These are phyloP conservation scores for Laburnicola sp. DNA, from an alignment of 2,329 filamentous ascomycete species.

Conservation along the genomic window DNA sequence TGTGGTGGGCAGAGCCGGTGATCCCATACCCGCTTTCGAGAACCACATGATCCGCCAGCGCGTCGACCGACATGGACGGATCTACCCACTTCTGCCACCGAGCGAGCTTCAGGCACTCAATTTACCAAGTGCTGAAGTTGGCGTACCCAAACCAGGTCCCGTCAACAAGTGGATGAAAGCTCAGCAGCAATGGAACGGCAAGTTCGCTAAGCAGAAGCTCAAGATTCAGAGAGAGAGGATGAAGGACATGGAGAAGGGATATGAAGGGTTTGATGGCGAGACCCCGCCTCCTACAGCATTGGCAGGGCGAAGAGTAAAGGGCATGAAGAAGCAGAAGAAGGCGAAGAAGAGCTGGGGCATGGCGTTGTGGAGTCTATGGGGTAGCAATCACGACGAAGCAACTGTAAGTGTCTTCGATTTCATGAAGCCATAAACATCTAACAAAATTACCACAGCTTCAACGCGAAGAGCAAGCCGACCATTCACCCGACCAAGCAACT, in stretches of 20 bases:
- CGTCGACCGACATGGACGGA: conserved; percentile 75
- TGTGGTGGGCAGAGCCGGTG: conserved; percentile 80
- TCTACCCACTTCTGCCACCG: conserved; percentile 67
- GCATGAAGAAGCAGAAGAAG: conserved; percentile 53
- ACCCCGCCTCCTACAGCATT: conserved; percentile 81
- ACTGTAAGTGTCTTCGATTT: conserved; percentile 55
- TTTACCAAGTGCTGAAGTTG: conserved; percentile 67
- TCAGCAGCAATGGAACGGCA: conserved; percentile 72
- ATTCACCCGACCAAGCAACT: conserved; percentile 25
- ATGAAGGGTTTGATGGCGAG: conserved; percentile 71
- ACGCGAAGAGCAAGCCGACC: conserved; percentile 39
- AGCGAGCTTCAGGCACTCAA: conserved; percentile 68
- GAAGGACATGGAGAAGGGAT: conserved; percentile 72
- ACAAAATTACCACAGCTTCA: conserved; percentile 32
- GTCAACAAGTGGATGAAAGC: conserved; percentile 80
- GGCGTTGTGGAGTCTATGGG: conserved; percentile 84
- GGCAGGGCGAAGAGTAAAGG: conserved; percentile 66
- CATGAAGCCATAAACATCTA: not conserved
- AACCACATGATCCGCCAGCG: conserved; percentile 91
- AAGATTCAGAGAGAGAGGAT: conserved; percentile 74
- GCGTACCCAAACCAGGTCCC: conserved; percentile 76
- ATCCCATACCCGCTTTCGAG: conserved; percentile 76
- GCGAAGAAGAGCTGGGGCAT: conserved; percentile 73
- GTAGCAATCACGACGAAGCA: conserved; percentile 82
- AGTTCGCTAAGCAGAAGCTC: conserved; percentile 69